Evolutionary conservation across 495 filamentous ascomycete genomes (phyloP).

Genomic region (Lentithecium fluviatile): DNA sequence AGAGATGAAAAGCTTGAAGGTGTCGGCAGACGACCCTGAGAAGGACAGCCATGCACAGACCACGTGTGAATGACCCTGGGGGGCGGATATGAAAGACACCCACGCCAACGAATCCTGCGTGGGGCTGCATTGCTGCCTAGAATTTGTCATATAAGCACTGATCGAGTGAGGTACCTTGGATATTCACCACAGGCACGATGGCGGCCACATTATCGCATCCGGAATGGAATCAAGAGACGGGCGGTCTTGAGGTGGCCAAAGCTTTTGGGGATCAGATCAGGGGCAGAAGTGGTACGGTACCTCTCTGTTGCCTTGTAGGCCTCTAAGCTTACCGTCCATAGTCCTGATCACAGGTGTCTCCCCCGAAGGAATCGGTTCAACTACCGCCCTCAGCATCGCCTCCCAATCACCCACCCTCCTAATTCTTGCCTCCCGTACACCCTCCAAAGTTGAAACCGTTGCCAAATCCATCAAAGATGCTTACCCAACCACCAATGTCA

Average conservation of each 20-base stretch:
- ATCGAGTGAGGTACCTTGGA: background rate
- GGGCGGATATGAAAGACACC: background rate
- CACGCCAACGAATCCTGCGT: background rate
- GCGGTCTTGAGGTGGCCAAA: slow-evolving; percentile 34
- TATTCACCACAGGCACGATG: slow-evolving; percentile 5
- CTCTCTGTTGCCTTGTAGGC: background rate
- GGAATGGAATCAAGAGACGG: slow-evolving; percentile 36
- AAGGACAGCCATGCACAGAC: background rate
- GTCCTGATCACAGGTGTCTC: slow-evolving; percentile 47
- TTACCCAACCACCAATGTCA: slow-evolving; percentile 43
- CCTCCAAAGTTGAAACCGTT: slow-evolving; percentile 51
- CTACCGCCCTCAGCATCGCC: slow-evolving; percentile 54
- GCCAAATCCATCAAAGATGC: slow-evolving; percentile 42
- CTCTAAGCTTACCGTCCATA: background rate
- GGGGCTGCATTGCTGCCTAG: background rate
- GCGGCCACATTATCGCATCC: slow-evolving; percentile 23
- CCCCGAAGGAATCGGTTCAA: slow-evolving; percentile 53
- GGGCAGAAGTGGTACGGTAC: slow-evolving; percentile 25
- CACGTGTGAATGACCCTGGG: background rate
- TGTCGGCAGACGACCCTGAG: background rate
- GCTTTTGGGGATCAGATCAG: slow-evolving; percentile 30
- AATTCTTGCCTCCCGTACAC: slow-evolving; percentile 57
- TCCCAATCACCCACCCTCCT: slow-evolving; percentile 52
- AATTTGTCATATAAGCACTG: background rate
- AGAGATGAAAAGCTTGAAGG: background rate